Conservation (phyloP, 1,284 basidiomycete genomes). For the Taiwanofungus camphoratus region DNA sequence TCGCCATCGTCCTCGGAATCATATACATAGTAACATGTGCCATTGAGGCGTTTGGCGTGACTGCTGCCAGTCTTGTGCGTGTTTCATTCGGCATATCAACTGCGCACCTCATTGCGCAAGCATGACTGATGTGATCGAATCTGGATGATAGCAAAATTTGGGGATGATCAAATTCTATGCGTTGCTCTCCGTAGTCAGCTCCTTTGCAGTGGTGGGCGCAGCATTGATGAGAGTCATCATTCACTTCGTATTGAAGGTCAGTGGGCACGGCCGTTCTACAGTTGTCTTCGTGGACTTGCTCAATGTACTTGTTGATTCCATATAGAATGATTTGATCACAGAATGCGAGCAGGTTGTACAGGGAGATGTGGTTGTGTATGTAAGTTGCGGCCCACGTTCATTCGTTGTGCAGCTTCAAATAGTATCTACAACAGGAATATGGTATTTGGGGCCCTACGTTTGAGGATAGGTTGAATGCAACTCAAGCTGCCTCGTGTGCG, state of each 20-base stretch:
- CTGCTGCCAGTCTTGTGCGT: constrained; percentile 51
- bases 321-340: constrained; percentile 46
- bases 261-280: neutral
- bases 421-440: constrained; percentile 13
- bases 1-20: constrained; percentile 56
- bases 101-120: neutral
- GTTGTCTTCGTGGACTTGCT: constrained; percentile 1
- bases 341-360: constrained; percentile 36
- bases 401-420: neutral
- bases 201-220: constrained; percentile 46
- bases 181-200: constrained; percentile 43
- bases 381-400: constrained; percentile 8
- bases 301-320: neutral
- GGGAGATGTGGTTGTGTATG: constrained; percentile 29
- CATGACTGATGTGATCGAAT: constrained; percentile 3
- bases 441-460: constrained; percentile 43
- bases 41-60: constrained; percentile 55
- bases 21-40: constrained; percentile 45
- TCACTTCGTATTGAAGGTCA: constrained; percentile 68
- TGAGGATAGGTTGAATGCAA: constrained; percentile 8
- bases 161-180: constrained; percentile 51
- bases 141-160: constrained; percentile 48
- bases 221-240: constrained; percentile 53
- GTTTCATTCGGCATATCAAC: neutral
- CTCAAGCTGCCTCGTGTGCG: constrained; percentile 44